phyloP scores from a whole-genome alignment of 306 rosid species.

The Prunus mongolica region DNA sequence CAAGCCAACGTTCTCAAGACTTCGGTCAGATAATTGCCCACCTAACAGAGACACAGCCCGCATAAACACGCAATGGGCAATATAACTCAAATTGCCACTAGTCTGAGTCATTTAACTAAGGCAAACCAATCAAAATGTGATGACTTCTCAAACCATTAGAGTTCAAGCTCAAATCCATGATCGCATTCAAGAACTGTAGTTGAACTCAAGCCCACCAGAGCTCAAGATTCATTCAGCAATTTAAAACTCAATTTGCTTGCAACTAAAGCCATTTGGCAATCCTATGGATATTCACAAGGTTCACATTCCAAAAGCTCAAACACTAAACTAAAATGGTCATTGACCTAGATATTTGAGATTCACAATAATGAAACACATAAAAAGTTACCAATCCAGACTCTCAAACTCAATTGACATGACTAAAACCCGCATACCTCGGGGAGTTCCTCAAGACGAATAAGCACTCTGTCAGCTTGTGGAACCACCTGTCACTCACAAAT shows the following conservation, averaged over 20 bases:
- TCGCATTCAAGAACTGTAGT: background rate
- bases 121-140: background rate
- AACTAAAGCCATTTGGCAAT: background rate
- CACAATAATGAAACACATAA: background rate
- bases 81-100: background rate
- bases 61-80: background rate
- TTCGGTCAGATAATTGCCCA: background rate
- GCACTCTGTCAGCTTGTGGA: conserved; percentile 95
- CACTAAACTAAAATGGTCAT: background rate
- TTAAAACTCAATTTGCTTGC: background rate
- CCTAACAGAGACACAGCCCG: background rate
- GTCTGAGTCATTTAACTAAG: background rate
- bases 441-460: conserved; percentile 72
- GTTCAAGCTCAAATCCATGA: background rate
- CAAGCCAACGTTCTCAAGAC: background rate
- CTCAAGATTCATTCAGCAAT: background rate
- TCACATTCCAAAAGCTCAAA: background rate
- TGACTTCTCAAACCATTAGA: background rate
- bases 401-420: background rate
- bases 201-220: background rate
- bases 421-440: conserved; percentile 39
- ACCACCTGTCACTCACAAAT: conserved; percentile 55
- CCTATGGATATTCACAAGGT: background rate
- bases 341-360: background rate
- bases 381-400: background rate